phyloP scores from a whole-genome alignment of 805 yeast species.

The Sungouiozyma intestinalis region DNA sequence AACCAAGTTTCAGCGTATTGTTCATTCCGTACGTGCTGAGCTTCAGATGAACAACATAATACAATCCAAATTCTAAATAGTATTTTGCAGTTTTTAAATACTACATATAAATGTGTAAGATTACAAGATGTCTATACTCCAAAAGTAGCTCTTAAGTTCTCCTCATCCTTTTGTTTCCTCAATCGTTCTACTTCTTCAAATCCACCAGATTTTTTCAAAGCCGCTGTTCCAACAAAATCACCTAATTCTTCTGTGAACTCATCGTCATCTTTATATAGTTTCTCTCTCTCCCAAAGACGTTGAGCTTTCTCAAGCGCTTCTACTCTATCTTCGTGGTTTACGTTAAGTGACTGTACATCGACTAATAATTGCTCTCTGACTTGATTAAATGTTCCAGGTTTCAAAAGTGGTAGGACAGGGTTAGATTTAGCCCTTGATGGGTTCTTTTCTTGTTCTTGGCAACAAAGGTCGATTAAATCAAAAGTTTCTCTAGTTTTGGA shows the following conservation, averaged over 20 bases:
- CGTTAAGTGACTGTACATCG: constrained; percentile 70
- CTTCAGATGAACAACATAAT: background rate
- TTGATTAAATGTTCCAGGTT: constrained; percentile 53
- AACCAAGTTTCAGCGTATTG: background rate
- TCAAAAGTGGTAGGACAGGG: constrained; percentile 37
- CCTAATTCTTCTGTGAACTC: constrained; percentile 81
- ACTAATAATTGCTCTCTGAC: constrained; percentile 67
- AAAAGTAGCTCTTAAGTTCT: constrained; percentile 49
- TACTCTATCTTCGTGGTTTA: constrained; percentile 74
- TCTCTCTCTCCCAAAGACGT: constrained; percentile 61
- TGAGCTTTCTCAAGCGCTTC: constrained; percentile 90
- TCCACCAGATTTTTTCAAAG: constrained; percentile 77
- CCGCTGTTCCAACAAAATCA: constrained; percentile 69
- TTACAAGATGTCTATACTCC: constrained; percentile 14
- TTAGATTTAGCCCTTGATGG: constrained; percentile 32
- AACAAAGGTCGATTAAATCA: constrained; percentile 68
- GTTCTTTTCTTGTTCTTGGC: constrained; percentile 63
- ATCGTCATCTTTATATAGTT: constrained; percentile 42
- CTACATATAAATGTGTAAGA: background rate
- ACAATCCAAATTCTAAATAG: background rate
- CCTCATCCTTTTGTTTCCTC: constrained; percentile 57
- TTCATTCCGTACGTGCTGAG: background rate
- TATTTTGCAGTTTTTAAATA: background rate
- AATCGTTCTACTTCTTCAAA: constrained; percentile 72
- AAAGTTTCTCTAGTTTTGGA: constrained; percentile 74